A percentile compares a stretch with the other conserved stretches of the same genome.
phyloP scores from a whole-genome alignment of 768 basidiomycete species.

The Suillus variegatus region DNA sequence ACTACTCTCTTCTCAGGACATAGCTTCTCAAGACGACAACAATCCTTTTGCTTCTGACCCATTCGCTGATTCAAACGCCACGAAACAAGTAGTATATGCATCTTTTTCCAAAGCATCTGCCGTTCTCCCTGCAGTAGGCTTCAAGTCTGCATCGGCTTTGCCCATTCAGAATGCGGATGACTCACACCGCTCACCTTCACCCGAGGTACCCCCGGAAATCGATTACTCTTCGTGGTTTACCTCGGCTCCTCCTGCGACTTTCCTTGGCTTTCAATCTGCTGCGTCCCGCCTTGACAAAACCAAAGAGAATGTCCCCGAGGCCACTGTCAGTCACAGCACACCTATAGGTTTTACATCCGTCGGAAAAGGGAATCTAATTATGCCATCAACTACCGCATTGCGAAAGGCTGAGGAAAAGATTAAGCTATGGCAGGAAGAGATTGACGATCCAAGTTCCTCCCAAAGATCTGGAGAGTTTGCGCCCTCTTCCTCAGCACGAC shows the following conservation, averaged over 20 bases:
- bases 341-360: conserved; percentile 29
- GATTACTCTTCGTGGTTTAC: conserved; percentile 56
- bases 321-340: conserved; percentile 9
- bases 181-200: conserved; percentile 33
- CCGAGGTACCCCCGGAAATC: conserved; percentile 39
- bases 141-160: not conserved
- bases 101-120: conserved; percentile 21
- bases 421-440: conserved; percentile 48
- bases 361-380: conserved; percentile 41
- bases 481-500: conserved; percentile 10
- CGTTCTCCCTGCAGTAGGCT: conserved; percentile 2
- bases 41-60: conserved; percentile 20
- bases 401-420: conserved; percentile 56
- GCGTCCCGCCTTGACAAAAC: conserved; percentile 16
- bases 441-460: conserved; percentile 17
- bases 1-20: not conserved
- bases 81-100: conserved; percentile 15
- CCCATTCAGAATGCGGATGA: conserved; percentile 4
- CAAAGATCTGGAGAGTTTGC: conserved; percentile 3
- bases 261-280: conserved; percentile 42
- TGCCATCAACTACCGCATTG: conserved; percentile 56
- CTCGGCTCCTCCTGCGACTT: conserved; percentile 28
- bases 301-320: conserved; percentile 1
- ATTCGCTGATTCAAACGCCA: not conserved
- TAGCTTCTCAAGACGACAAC: conserved; percentile 17